These are phyloP conservation scores for Sarocladium strictum DNA, from an alignment of 2,329 filamentous ascomycete genomes.

Conservation along the genomic window DNA sequence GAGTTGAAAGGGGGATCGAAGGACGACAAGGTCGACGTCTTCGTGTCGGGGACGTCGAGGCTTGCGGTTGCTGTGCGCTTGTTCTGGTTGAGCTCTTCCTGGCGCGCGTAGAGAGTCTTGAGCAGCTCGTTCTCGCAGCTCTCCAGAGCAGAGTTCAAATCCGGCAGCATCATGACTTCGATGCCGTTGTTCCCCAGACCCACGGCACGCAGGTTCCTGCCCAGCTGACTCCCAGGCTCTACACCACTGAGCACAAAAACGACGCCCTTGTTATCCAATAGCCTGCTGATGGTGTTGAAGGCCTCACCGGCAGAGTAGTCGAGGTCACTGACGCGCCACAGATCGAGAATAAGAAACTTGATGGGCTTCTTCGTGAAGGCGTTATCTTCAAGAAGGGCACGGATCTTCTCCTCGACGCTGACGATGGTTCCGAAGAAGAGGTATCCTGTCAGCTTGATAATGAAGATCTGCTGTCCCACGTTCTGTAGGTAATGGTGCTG, in stretches of 20 bases:
- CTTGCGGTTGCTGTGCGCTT: slow-evolving; percentile 36
- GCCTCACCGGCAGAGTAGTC: slow-evolving; percentile 96
- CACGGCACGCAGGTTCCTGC: slow-evolving; percentile 73
- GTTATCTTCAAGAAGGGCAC: slow-evolving; percentile 75
- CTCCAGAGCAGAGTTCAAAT: slow-evolving; percentile 89
- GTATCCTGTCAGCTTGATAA: slow-evolving; percentile 88
- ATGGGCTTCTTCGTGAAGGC: slow-evolving; percentile 74
- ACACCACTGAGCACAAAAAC: slow-evolving; percentile 79
- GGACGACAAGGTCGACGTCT: slow-evolving; percentile 23
- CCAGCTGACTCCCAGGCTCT: slow-evolving; percentile 67
- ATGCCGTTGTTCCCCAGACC: slow-evolving; percentile 70
- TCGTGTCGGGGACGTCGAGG: slow-evolving; percentile 39
- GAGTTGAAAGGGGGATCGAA: slow-evolving; percentile 58
- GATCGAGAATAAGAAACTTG: slow-evolving; percentile 82
- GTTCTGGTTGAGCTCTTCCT: slow-evolving; percentile 50
- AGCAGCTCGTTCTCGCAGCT: slow-evolving; percentile 92
- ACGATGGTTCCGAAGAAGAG: slow-evolving; percentile 99
- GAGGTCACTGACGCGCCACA: slow-evolving; percentile 83
- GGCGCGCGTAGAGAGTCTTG: slow-evolving; percentile 68
- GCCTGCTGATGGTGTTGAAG: slow-evolving; percentile 84
- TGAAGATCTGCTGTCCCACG: slow-evolving; percentile 80
- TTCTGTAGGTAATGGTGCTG: slow-evolving; percentile 82
- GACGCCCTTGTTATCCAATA: slow-evolving; percentile 72
- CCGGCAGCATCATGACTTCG: slow-evolving; percentile 74
- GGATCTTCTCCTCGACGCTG: slow-evolving; percentile 84